Base-by-base conservation (phyloP, 1,284 basidiomycete species). In the Boletus sp. region DNA sequence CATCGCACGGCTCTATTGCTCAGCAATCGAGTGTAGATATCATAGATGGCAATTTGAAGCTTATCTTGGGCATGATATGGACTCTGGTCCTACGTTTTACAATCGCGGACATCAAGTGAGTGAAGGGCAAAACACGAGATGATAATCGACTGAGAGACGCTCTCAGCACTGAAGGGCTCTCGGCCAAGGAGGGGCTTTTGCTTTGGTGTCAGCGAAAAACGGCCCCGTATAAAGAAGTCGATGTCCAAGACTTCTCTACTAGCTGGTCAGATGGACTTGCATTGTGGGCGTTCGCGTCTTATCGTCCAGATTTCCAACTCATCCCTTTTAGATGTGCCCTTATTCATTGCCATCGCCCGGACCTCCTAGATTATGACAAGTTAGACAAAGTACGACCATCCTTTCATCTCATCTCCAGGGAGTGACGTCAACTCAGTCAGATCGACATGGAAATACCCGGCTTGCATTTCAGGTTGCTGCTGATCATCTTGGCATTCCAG, bases 51-150 rank as follows among this genome's bases (percentile, higher is more conserved):
- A 97, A 97, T 67, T 70, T 95, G 53, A 99, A 99, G 69, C 87
- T 99, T 48, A 97, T 96, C 45, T 80, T 99, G 14, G 95, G 95
- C 29, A 94, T 98, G 91, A 98, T 99, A 59, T 99, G 95, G 95
- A 96, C 93, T 0, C 78, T 99, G 33, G 95, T 99, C 64, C 78
- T 96, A 27, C 85, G 94, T 3, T 99, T 98, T 69, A 96, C 94
- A 20, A 98, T 99, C 57, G 94, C 95, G 14, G 94, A 95, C 61
- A 98, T 99, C 72, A 95, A 84, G 91, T 93, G 59, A 51, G 82
- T 43, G 13, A 22, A 40, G 25, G 8, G n/a, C 41, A n/a, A 22
- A 16, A 23, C n/a, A 37, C 26, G 14, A 37, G 17, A 26, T 44
- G 30, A 44, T 30, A 52, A 49, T 23, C 53, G 20, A 50, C 52